Base-by-base conservation (phyloP, 768 basidiomycete species). In the Sistotremastrum suecicum region DNA sequence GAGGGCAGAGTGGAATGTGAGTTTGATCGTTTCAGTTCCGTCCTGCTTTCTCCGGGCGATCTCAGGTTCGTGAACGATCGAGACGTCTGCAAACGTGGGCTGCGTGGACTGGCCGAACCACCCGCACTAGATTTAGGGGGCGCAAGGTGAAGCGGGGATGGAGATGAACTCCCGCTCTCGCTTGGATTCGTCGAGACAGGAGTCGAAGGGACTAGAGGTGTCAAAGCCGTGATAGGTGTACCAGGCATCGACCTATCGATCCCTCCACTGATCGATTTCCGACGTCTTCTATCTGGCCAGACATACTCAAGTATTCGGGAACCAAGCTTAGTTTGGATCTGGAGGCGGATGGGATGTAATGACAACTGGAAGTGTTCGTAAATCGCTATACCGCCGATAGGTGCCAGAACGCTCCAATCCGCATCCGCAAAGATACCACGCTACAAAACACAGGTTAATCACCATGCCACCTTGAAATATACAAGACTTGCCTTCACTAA, bases 371-470 rank as follows among this genome's bases (percentile, higher is more conserved):
- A 86, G 31, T 72, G 68, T 58, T 89, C 80, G 59, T 89, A 82
- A 51, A 95, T 86, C 1, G 81, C 76, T 52, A 98, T 95, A 8
- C 92, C 92, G 12, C 90, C 92, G 28, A 97, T 90, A 10, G 90
- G 86, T 1, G 89, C 75, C n/a, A 89, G 66, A 29, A 85, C 73
- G 3, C 71, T 76, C 91, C 90, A 94, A 46, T 78, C 75, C 2
- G 80, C 81, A 1, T 78, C 66, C 12, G 81, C 67, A 60, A 94
- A 91, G 28, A 88, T 60, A 10, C 80, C 77, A 48, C 70, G 69
- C 82, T 87, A 51, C 10, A 53, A 9, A 32, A 5, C 2, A 28
- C 33, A 5, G 20, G 20, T 20, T 20, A 20, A 20, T 20, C 20
- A 20, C 20, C 20, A 20, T n/a, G 6, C 28, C 34, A 20, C 11